Evolutionary conservation across 1,284 basidiomycete genomes (phyloP).

Genomic region (Sphaerobolus stellatus): DNA sequence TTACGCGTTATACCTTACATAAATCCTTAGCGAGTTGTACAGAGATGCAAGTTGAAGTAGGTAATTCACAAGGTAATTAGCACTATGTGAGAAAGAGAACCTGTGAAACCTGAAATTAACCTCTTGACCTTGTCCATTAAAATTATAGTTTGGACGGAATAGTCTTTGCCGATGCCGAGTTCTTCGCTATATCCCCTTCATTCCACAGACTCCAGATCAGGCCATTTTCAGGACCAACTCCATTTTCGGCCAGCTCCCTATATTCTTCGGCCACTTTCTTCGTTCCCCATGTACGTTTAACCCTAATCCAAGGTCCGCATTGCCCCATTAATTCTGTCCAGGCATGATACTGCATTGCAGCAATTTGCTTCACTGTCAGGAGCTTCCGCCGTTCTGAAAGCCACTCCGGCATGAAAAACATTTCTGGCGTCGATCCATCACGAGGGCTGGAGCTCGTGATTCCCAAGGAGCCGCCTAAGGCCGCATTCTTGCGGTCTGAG

Average conservation of each 20-base stretch:
- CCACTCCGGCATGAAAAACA: constrained; percentile 70
- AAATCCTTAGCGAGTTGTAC: no score
- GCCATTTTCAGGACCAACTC: constrained; percentile 53
- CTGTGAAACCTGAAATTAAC: no score
- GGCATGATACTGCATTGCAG: constrained; percentile 46
- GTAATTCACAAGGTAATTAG: no score
- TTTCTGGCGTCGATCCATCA: constrained; percentile 34
- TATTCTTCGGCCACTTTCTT: constrained; percentile 49
- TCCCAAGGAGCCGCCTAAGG: constrained; percentile 26
- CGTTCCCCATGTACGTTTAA: constrained; percentile 48
- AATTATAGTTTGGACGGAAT: no score
- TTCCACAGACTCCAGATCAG: constrained; percentile 66
- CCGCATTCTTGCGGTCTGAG: constrained; percentile 15
- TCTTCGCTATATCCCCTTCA: no score
- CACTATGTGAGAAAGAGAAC: no score
- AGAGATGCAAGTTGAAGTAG: no score
- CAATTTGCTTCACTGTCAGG: constrained; percentile 46
- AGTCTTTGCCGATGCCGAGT: no score
- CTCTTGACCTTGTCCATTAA: no score
- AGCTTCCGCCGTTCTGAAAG: constrained; percentile 49
- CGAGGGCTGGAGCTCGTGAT: constrained; percentile 1
- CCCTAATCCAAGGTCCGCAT: constrained; percentile 50
- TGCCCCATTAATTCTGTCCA: constrained; percentile 58
- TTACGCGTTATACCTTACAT: no score
- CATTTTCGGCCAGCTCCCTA: constrained; percentile 39